Evolutionary conservation across 495 filamentous ascomycete genomes (phyloP).

Genomic region (Extremus antarcticus): DNA sequence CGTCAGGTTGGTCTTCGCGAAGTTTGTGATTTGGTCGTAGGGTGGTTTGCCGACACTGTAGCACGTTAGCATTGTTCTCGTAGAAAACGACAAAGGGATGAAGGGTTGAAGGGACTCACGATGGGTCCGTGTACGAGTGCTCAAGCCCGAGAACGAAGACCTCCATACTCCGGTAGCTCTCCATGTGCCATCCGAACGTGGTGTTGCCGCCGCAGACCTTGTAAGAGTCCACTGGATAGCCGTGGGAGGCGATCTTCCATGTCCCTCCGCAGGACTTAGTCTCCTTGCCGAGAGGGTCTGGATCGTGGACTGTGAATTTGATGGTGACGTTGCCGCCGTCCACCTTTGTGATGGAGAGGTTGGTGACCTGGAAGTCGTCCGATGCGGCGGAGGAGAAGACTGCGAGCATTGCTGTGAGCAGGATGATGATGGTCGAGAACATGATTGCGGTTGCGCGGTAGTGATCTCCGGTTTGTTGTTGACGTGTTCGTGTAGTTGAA

Average conservation of each 20-base stretch:
- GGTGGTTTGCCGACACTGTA: constrained; percentile 12
- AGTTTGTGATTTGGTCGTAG: constrained; percentile 8
- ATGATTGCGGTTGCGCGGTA: not conserved
- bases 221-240: constrained; percentile 4
- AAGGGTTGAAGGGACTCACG: constrained; percentile 4
- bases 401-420: not conserved
- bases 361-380: constrained; percentile 8
- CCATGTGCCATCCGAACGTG: constrained; percentile 17
- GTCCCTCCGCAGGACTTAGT: constrained; percentile 5
- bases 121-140: constrained; percentile 13
- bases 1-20: constrained; percentile 7
- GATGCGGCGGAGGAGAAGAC: not conserved
- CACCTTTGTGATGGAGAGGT: not conserved
- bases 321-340: constrained; percentile 8
- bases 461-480: not conserved
- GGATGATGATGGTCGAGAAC: not conserved
- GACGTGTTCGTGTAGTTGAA: not conserved
- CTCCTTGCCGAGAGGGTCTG: constrained; percentile 10
- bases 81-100: not conserved
- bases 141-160: constrained; percentile 11
- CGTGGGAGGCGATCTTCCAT: constrained; percentile 2
- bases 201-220: constrained; percentile 7
- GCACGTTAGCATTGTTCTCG: not conserved
- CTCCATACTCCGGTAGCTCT: not conserved
- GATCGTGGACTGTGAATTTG: constrained; percentile 17